phyloP scores from a whole-genome alignment of 1,284 basidiomycete species.

The Gomphus bonarii region DNA sequence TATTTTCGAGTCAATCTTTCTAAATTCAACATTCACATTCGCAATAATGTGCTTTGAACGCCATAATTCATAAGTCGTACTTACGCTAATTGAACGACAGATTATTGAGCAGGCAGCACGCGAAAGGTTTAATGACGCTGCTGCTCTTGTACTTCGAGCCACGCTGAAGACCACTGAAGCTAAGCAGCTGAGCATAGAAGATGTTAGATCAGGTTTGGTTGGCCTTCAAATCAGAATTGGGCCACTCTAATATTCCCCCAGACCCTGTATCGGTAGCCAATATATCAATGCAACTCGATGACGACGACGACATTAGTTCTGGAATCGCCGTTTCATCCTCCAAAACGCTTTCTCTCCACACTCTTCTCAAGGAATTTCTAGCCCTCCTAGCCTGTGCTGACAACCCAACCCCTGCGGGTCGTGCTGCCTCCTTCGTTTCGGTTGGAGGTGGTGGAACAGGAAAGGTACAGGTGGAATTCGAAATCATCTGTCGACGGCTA shows the following conservation, averaged over 20 bases:
- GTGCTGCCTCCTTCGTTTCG: slow-evolving; percentile 57
- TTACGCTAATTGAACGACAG: slow-evolving; percentile 28
- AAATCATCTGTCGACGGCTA: slow-evolving; percentile 62
- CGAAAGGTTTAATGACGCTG: slow-evolving; percentile 70
- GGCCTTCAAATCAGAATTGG: not conserved
- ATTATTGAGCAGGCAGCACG: slow-evolving; percentile 65
- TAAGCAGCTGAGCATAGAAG: slow-evolving; percentile 49
- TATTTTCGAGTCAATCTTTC: slow-evolving; percentile 85
- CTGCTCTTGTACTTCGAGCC: slow-evolving; percentile 63
- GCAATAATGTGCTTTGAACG: slow-evolving; percentile 58
- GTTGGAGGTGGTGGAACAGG: slow-evolving; percentile 40
- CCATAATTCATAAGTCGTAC: not conserved
- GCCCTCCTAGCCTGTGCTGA: slow-evolving; percentile 69
- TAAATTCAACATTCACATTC: slow-evolving; percentile 79
- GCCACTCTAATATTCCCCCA: slow-evolving; percentile 20
- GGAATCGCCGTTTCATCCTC: slow-evolving; percentile 44
- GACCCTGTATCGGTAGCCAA: slow-evolving; percentile 54
- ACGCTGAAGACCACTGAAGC: slow-evolving; percentile 60
- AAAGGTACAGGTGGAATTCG: slow-evolving; percentile 76
- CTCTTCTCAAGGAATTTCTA: slow-evolving; percentile 65
- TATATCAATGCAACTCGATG: slow-evolving; percentile 49
- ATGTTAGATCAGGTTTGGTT: slow-evolving; percentile 53
- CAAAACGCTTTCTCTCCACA: slow-evolving; percentile 47
- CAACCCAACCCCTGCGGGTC: slow-evolving; percentile 64
- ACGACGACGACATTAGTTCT: slow-evolving; percentile 43